Conservation (phyloP, 2,329 filamentous ascomycete genomes). For the Fusarium sp. region DNA sequence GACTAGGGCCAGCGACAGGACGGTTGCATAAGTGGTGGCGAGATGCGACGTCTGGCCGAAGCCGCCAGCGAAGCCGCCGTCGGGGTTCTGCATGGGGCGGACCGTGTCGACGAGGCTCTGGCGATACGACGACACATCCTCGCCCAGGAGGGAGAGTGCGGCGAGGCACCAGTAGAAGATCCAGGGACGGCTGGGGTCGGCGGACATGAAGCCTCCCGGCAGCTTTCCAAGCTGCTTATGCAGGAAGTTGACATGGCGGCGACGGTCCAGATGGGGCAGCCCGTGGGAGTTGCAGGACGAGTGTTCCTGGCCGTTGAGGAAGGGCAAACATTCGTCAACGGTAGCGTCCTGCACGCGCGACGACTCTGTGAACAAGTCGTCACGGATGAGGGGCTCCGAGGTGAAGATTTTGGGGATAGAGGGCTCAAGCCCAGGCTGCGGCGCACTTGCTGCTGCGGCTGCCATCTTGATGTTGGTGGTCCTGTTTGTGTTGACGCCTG, state of each 20-base stretch:
- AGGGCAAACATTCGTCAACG: conserved; percentile 75
- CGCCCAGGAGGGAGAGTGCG: conserved; percentile 79
- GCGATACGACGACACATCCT: conserved; percentile 77
- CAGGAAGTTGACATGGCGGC: conserved; percentile 72
- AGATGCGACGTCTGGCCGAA: conserved; percentile 90
- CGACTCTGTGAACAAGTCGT: conserved; percentile 75
- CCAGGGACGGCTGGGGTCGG: conserved; percentile 94
- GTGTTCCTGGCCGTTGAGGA: conserved; percentile 68
- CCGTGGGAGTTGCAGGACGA: conserved; percentile 75
- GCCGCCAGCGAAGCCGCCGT: conserved; percentile 93
- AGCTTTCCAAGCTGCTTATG: conserved; percentile 69
- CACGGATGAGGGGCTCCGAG: conserved; percentile 70
- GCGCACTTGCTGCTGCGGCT: conserved; percentile 22
- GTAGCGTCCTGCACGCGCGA: conserved; percentile 77
- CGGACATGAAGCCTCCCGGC: conserved; percentile 75
- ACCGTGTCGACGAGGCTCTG: conserved; percentile 80
- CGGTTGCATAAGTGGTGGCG: conserved; percentile 86
- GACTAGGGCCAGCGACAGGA: conserved; percentile 83
- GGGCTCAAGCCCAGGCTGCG: conserved; percentile 24
- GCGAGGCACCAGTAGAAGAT: conserved; percentile 92
- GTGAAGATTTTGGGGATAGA: conserved; percentile 69
- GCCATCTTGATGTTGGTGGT: conserved; percentile 18
- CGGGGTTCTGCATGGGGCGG: conserved; percentile 81
- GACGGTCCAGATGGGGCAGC: conserved; percentile 78
- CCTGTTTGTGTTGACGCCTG: background rate